Evolutionary conservation across 108 stramenopile genomes (phyloP), one percentile per base, ranked within the genome.

Genomic region (Nitzschia sp.): DNA sequence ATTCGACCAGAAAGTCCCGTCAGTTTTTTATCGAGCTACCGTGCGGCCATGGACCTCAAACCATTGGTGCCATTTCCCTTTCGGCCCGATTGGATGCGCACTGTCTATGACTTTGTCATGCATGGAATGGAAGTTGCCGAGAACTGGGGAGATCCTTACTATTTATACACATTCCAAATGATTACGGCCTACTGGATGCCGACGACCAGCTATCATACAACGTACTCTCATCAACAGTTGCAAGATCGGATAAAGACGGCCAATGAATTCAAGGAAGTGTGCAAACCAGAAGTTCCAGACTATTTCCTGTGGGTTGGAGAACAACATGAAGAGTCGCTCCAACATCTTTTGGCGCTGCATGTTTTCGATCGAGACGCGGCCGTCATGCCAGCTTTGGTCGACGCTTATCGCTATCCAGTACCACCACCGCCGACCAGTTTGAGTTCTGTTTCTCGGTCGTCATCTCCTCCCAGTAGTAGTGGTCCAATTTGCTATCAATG

Each of bases 151-250:
- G 66, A 67, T 38, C 66, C 66, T 0, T 67, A 34, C 25, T 67
- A 51, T 32, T n/a, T 21, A 27, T 67, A 67, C 25, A 67, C 35
- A 19, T 67, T 67, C 19, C 32, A 33, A 1, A 36, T 67, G 29
- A 54, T 67, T 27, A 25, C 13, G 34, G 66, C 66, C 29, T 67
- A 51, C 49, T 67, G 66, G 66, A 25, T 67, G 33, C 66, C 66
- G 1, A 67, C 66, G 15, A 38, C 31, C 3, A 54, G 21, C 17
- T 27, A 67, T n/a, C 29, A 53, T 6, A 30, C 66, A 5, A 17
- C 17, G 26, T 67, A 67, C 42, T 56, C 54, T 17, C 51, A 34
- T 38, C 27, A 29, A 55, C 35, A 67, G 15, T 19, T 67, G 1
- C 27, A 38, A 32, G 21, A 48, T 21, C 18, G 21, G 23, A 42